A percentile compares a stretch with the other conserved stretches of the same genome.
These are phyloP conservation scores for Sonneratia alba DNA, from an alignment of 345 rosid genomes.

Conservation along the genomic window DNA sequence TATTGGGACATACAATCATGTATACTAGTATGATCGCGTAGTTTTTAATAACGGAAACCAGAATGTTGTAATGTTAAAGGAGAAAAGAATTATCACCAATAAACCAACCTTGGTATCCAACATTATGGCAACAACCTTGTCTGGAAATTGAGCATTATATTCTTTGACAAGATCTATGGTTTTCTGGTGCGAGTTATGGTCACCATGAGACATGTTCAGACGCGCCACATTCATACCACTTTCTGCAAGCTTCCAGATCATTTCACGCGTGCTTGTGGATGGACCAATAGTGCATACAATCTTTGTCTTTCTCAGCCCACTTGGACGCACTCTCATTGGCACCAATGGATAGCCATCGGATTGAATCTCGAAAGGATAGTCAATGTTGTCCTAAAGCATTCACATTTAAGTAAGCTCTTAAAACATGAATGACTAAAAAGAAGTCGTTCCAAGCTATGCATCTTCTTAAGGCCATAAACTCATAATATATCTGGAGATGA, in stretches of 20 bases:
- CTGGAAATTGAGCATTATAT: conserved; percentile 70
- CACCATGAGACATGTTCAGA: conserved; percentile 94
- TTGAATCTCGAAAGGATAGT: conserved; percentile 23
- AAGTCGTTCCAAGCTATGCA: neutral
- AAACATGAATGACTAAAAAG: neutral
- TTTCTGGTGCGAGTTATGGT: conserved; percentile 80
- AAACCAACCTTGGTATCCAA: conserved; percentile 78
- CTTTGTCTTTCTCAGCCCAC: conserved; percentile 64
- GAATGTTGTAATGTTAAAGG: neutral
- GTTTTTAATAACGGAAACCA: neutral
- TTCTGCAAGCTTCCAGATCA: conserved; percentile 96
- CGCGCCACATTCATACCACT: conserved; percentile 95
- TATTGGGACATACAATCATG: neutral
- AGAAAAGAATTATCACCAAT: neutral
- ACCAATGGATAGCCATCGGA: conserved; percentile 19
- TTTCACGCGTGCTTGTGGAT: conserved; percentile 82
- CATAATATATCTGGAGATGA: neutral
- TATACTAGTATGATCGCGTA: neutral
- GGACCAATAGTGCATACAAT: conserved; percentile 96
- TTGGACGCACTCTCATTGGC: conserved; percentile 21
- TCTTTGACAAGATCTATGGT: conserved; percentile 85
- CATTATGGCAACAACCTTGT: conserved; percentile 84
- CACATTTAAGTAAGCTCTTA: neutral
- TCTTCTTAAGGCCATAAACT: neutral
- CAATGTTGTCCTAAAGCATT: conserved; percentile 33